Evolutionary conservation across 441 rosid genomes (phyloP), one percentile per base, ranked within the genome.

Genomic region (Macaranga tanarius): DNA sequence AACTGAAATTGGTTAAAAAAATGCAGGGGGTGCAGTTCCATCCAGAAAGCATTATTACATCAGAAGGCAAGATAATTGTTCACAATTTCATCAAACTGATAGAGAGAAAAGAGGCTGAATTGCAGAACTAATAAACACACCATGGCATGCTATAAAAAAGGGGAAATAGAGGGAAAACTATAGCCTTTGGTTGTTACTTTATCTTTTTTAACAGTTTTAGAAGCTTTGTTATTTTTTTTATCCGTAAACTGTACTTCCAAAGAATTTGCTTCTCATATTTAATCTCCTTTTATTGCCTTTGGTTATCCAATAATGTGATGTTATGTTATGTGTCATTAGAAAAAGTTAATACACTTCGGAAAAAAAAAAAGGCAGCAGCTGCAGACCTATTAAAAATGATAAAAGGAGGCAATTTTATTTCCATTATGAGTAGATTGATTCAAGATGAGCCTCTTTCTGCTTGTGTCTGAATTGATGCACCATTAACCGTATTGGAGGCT

Each of bases 11-110:
- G 69, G 56, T 34, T 72, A 64, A 10, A 38, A 57, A 44, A 54
- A 67, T 76, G 79, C 88, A 95, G 97, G 98, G 99, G 16, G 99
- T 92, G 51, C 98, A 92, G 69, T 92, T 95, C 81, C 97, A 91
- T 85, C 99, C 97, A 0, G 98, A 92, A 69, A 95, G 99, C 88
- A 95, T 95, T 69, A 90, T 92, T 79, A 91, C 95, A 60, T 60
- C 74, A 0, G 90, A 91, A 76, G 97, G 98, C 73, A 92, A 77
- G 88, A 86, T 51, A 3, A 90, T 90, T 20, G 88, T 95, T 10
- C 65, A 79, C 52, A 92, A 95, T 73, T 95, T 95, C 86, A 73
- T 95, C 81, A 88, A 79, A 80, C 50, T 90, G 77, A 80, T 90
- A 31, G 91, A 88, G 85, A 78, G 58, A 69, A 88, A 83, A 26